These are phyloP conservation scores for Cryomyces antarcticus DNA, from an alignment of 495 filamentous ascomycete species.

Conservation along the genomic window DNA sequence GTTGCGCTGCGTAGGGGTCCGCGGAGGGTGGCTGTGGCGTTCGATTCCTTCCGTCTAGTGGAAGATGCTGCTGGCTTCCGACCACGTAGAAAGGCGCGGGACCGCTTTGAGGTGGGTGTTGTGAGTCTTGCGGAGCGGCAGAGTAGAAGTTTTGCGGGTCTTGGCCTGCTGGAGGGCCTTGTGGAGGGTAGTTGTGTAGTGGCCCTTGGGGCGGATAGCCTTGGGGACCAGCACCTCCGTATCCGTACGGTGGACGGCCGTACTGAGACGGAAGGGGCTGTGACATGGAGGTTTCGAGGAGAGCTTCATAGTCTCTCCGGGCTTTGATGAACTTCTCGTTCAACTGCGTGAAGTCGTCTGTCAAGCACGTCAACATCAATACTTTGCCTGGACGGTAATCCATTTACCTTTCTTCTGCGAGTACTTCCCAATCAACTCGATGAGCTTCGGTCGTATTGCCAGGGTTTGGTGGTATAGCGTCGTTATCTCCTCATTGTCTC, in stretches of 20 bases:
- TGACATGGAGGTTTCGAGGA: constrained; percentile 92
- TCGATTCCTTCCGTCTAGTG: constrained; percentile 10
- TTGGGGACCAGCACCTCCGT: constrained; percentile 9
- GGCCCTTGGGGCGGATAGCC: constrained; percentile 23
- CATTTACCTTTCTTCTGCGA: constrained; percentile 87
- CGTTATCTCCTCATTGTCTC: constrained; percentile 16
- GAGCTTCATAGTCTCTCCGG: constrained; percentile 79
- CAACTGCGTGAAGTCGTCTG: constrained; percentile 92
- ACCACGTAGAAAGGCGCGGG: constrained; percentile 12
- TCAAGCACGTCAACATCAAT: constrained; percentile 1
- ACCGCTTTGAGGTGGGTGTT: constrained; percentile 13
- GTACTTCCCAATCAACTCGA: constrained; percentile 97
- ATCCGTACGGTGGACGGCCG: constrained; percentile 17
- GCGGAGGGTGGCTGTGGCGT: background rate
- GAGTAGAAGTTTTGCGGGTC: constrained; percentile 13
- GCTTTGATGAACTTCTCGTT: constrained; percentile 99
- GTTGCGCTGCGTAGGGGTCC: background rate
- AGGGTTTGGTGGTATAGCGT: constrained; percentile 84
- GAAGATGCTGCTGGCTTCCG: constrained; percentile 3
- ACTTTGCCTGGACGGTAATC: constrained; percentile 2
- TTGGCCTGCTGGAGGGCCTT: constrained; percentile 6
- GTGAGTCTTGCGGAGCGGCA: constrained; percentile 10
- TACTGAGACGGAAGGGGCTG: constrained; percentile 20
- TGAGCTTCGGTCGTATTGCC: constrained; percentile 87
- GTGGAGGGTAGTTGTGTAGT: background rate